Evolutionary conservation across 2,329 filamentous ascomycete genomes (phyloP), one percentile per base, ranked within the genome.

Genomic region (Hysterium pulicare): DNA sequence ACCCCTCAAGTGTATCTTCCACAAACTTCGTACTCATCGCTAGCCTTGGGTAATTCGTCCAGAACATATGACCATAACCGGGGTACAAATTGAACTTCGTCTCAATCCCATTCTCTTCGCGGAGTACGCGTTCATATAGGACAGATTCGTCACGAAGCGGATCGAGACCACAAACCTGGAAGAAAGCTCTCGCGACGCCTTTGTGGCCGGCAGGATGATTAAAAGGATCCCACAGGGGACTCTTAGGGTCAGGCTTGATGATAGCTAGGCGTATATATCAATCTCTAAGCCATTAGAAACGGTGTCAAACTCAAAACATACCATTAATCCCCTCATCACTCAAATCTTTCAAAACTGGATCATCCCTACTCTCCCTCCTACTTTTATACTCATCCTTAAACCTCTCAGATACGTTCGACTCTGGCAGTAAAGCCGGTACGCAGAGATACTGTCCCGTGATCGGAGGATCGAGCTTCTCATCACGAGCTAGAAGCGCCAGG

Each of bases 71-170:
- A 4, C 69, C 69, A 40, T 65, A 61, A 0, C 71, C 69, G 0
- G 44, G 41, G 49, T 74, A 73, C 20, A 74, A 44, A 44, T 71
- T 60, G 9, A 70, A 58, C 50, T 67, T 68, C 17, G 70, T 73
- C 50, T 65, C 47, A 11, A 71, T 57, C 0, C 67, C 65, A 15
- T 41, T 45, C 30, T 66, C 47, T 11, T 62, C 59, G 34, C 66
- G 57, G 46, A 74, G 41, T 8, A 66, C 35, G 15, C 68, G 51
- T 46, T 74, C 72, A 33, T 75, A 71, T 5, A 77, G 51, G 24
- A 77, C 58, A 2, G 67, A 72, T 47, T 77, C 74, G 34, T 77
- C 74, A 15, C 74, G 60, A 37, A 73, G 49, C 1, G 73, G 73
- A 55, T 77, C 75, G 47, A 69, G 54, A 0, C 73, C 74, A 23